Evolutionary conservation across 208 protist genomes (phyloP).

Genomic region (Spongospora subterranea): DNA sequence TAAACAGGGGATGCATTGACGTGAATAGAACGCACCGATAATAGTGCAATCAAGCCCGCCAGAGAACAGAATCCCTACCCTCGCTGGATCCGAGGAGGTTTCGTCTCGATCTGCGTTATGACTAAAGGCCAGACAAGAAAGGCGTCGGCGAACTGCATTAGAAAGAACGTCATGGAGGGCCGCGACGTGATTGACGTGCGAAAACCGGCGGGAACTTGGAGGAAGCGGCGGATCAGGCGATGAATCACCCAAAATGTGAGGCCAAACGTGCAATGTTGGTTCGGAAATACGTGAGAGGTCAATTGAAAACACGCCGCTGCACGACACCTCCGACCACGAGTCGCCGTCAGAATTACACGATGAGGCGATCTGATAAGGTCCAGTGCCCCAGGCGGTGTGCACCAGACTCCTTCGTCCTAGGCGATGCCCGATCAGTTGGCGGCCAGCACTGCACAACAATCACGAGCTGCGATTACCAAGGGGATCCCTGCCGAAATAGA

Average conservation of each 20-base stretch:
- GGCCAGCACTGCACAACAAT: background rate
- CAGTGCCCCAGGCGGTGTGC: background rate
- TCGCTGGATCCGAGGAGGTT: background rate
- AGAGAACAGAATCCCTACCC: conserved; percentile 10
- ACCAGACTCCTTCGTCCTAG: conserved; percentile 10
- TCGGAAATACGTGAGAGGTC: background rate
- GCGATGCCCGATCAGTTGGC: background rate
- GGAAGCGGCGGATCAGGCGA: background rate
- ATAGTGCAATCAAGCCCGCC: conserved; percentile 31
- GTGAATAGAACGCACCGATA: background rate
- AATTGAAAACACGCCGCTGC: conserved; percentile 17
- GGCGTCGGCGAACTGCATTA: background rate
- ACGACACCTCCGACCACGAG: conserved; percentile 14
- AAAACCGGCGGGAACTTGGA: background rate
- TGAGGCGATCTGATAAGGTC: background rate
- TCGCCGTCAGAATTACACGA: background rate
- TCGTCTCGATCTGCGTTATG: background rate
- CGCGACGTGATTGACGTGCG: background rate
- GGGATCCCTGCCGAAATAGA: conserved; percentile 2
- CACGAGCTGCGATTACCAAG: background rate
- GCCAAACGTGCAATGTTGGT: background rate
- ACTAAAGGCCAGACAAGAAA: background rate
- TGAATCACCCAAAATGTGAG: no score
- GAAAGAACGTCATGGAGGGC: background rate
- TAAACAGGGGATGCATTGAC: conserved; percentile 85